Evolutionary conservation across 805 yeast genomes (phyloP).

Genomic region (Ogataea kodamae): DNA sequence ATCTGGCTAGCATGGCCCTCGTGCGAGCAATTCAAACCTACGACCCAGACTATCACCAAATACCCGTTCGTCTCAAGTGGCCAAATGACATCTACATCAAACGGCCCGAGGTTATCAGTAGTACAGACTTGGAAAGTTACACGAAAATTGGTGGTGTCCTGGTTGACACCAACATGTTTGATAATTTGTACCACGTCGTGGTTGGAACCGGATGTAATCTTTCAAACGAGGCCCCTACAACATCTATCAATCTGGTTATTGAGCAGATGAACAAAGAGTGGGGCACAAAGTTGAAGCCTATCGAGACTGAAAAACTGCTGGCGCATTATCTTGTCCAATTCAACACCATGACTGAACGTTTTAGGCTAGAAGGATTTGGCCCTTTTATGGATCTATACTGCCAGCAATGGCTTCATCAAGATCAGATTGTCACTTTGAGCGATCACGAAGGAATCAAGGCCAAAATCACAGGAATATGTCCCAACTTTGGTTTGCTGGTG

Average conservation of each 20-base stretch:
- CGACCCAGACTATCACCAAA: constrained; percentile 49
- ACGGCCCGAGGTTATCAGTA: constrained; percentile 49
- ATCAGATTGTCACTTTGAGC: constrained; percentile 67
- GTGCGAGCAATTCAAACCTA: constrained; percentile 71
- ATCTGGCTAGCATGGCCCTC: constrained; percentile 76
- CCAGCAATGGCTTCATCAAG: constrained; percentile 78
- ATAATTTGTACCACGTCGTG: constrained; percentile 59
- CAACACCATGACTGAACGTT: constrained; percentile 57
- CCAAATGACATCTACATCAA: constrained; percentile 88
- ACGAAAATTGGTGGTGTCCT: constrained; percentile 81
- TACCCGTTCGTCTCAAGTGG: constrained; percentile 90
- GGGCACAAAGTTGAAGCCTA: constrained; percentile 25
- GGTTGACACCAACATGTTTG: constrained; percentile 70
- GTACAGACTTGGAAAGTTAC: constrained; percentile 39
- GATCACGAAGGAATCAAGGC: constrained; percentile 46
- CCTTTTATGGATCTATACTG: constrained; percentile 72
- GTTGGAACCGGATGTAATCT: constrained; percentile 88
- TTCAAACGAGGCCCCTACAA: constrained; percentile 84
- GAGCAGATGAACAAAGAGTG: constrained; percentile 55
- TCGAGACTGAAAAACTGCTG: constrained; percentile 46
- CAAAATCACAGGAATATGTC: constrained; percentile 72
- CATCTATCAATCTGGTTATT: constrained; percentile 75
- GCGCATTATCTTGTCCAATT: constrained; percentile 69
- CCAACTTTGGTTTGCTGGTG: constrained; percentile 76
- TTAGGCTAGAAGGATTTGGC: constrained; percentile 60